Conservation (phyloP, 176 grass and related monocot species). For the Oryza meridionalis region DNA sequence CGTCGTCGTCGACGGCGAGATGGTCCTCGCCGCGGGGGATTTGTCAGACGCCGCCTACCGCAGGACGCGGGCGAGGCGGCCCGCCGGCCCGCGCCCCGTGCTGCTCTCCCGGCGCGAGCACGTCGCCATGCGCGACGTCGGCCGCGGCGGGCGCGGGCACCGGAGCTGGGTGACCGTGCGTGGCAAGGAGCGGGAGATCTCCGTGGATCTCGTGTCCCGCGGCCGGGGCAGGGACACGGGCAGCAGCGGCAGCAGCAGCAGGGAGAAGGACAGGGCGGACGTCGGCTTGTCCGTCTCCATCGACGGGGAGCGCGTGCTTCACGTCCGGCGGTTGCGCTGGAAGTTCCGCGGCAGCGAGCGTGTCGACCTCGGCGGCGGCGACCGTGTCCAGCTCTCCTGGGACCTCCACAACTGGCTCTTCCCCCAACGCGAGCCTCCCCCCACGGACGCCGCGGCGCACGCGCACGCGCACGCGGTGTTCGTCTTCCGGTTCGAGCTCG, state of each 20-base stretch:
- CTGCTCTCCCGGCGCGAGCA: slow-evolving; percentile 68
- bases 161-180: slow-evolving; percentile 55
- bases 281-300: slow-evolving; percentile 65
- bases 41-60: slow-evolving; percentile 57
- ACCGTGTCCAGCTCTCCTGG: slow-evolving; percentile 71
- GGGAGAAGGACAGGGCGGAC: slow-evolving; percentile 46
- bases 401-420: slow-evolving; percentile 92
- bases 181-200: slow-evolving; percentile 80
- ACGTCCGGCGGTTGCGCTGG: slow-evolving; percentile 74
- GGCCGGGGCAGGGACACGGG: slow-evolving; percentile 8
- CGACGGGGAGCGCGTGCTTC: slow-evolving; percentile 67
- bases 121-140: slow-evolving; percentile 47
- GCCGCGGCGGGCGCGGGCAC: slow-evolving; percentile 35
- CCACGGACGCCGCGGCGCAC: slow-evolving; percentile 18
- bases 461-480: slow-evolving; percentile 58
- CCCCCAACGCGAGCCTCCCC: slow-evolving; percentile 30
- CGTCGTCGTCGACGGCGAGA: slow-evolving; percentile 64
- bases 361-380: slow-evolving; percentile 53
- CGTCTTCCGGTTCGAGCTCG: slow-evolving; percentile 79
- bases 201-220: slow-evolving; percentile 58
- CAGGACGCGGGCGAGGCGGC: slow-evolving; percentile 31
- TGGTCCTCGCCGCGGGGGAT: slow-evolving; percentile 77
- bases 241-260: not conserved
- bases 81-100: not conserved
- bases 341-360: slow-evolving; percentile 87